Conservation (phyloP, 768 basidiomycete genomes). For the Tylopilus sp. region DNA sequence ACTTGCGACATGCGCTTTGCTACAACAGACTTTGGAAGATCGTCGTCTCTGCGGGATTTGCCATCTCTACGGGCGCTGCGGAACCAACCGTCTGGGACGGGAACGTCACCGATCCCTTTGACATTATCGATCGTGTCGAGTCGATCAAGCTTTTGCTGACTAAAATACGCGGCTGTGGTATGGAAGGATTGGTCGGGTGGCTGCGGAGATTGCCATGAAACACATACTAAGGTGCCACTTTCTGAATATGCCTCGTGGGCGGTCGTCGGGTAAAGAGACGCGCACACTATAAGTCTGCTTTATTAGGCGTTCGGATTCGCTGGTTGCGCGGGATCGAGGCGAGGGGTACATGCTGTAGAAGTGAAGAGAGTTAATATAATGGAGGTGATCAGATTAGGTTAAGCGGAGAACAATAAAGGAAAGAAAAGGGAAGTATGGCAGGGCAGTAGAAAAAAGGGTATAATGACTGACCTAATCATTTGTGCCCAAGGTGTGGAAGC, state of each 20-base stretch:
- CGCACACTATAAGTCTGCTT: conserved; percentile 55
- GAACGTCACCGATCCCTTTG: conserved; percentile 58
- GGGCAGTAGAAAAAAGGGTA: conserved; percentile 7
- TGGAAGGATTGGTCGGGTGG: conserved; percentile 6
- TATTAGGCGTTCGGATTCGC: conserved; percentile 42
- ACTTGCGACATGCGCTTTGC: conserved; percentile 34
- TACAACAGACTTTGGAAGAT: conserved; percentile 49
- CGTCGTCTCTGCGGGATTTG: conserved; percentile 35
- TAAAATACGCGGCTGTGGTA: conserved; percentile 75
- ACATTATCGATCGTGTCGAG: conserved; percentile 72
- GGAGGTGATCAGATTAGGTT: conserved; percentile 31
- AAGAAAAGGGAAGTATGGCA: conserved; percentile 19
- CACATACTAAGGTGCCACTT: conserved; percentile 54
- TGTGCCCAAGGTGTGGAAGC: conserved; percentile 72
- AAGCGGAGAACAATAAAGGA: conserved; percentile 10
- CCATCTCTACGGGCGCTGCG: conserved; percentile 73
- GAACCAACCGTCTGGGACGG: conserved; percentile 76
- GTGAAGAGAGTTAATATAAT: conserved; percentile 15
- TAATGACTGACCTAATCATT: conserved; percentile 55
- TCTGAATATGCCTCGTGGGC: conserved; percentile 38
- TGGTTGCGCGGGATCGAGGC: conserved; percentile 38
- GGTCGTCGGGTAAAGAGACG: conserved; percentile 44
- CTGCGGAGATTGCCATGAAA: conserved; percentile 32
- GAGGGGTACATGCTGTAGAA: conserved; percentile 36
- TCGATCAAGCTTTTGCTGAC: conserved; percentile 67